These are phyloP conservation scores for Angomonas ambiguus DNA, from an alignment of 208 protist genomes.

Conservation along the genomic window DNA sequence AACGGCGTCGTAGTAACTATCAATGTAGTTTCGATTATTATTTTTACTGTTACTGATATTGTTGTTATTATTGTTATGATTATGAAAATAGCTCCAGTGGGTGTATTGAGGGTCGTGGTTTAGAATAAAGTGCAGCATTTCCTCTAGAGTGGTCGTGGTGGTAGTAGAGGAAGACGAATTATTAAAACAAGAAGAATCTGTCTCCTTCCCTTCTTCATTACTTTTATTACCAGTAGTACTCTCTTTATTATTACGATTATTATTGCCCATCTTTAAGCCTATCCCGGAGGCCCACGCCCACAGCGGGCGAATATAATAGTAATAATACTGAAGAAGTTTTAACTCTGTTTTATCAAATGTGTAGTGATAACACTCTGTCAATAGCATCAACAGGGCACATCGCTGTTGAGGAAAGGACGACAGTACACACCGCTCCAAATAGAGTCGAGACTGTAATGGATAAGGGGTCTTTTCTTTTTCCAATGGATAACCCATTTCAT, in stretches of 20 bases:
- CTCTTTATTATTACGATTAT: no score
- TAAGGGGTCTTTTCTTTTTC: background rate
- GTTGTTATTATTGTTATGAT: background rate
- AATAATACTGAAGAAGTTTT: slow-evolving; percentile 41
- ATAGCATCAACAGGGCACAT: slow-evolving; percentile 44
- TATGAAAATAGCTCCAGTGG: background rate
- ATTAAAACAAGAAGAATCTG: no score
- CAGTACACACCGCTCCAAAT: slow-evolving; percentile 47
- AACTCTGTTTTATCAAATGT: slow-evolving; percentile 29
- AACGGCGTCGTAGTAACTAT: background rate
- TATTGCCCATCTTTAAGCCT: slow-evolving; percentile 14
- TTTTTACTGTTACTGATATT: no score
- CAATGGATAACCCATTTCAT: background rate
- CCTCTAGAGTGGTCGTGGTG: no score
- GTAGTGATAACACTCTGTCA: slow-evolving; percentile 36
- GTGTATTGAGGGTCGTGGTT: background rate
- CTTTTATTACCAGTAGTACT: no score
- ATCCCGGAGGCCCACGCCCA: slow-evolving; percentile 16
- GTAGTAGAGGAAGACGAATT: no score
- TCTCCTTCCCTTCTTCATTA: background rate
- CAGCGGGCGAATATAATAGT: slow-evolving; percentile 45
- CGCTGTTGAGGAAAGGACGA: slow-evolving; percentile 40
- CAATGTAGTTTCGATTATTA: no score
- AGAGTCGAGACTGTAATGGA: slow-evolving; percentile 32
- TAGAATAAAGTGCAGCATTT: no score